Evolutionary conservation across 2,329 filamentous ascomycete species (phyloP).

Genomic region (Parastagonospora avenae): DNA sequence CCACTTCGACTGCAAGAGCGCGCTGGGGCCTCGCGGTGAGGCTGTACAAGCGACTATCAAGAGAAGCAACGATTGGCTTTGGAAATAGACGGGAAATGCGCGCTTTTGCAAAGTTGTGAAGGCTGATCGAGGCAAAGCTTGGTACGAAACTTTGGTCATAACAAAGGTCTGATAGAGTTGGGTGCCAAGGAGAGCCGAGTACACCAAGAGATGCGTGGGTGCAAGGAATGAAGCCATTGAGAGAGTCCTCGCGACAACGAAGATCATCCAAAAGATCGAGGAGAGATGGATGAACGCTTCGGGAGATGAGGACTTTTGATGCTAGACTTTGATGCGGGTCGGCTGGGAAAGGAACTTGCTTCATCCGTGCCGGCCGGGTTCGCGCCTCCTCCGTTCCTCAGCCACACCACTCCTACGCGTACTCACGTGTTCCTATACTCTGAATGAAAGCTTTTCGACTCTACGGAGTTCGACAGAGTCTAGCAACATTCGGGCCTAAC

Average conservation of each 20-base stretch:
- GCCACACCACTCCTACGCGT: too few relatives aligned
- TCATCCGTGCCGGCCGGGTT: too few relatives aligned
- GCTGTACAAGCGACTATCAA: constrained; percentile 41
- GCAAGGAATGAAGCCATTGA: constrained; percentile 11
- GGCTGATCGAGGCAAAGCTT: constrained; percentile 40
- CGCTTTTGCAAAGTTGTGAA: constrained; percentile 49
- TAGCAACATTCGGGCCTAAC: too few relatives aligned
- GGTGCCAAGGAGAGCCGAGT: constrained; percentile 48
- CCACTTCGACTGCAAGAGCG: constrained; percentile 25
- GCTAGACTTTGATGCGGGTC: too few relatives aligned
- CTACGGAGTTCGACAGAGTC: too few relatives aligned
- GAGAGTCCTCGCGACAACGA: constrained; percentile 3
- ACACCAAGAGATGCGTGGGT: constrained; percentile 47
- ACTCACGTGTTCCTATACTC: too few relatives aligned
- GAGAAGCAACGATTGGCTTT: constrained; percentile 43
- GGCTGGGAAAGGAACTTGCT: too few relatives aligned
- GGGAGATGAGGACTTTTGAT: background rate
- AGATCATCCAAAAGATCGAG: background rate
- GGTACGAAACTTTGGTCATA: constrained; percentile 48
- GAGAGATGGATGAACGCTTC: background rate
- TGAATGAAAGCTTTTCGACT: too few relatives aligned
- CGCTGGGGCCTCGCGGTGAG: constrained; percentile 40
- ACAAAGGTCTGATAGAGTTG: constrained; percentile 50
- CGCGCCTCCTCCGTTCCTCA: too few relatives aligned
- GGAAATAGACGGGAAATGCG: constrained; percentile 50